Percentiles rank a stretch among this genome's conserved stretches.
phyloP scores from a whole-genome alignment of 2,329 filamentous ascomycete species.

The Colletotrichum tropicicola region DNA sequence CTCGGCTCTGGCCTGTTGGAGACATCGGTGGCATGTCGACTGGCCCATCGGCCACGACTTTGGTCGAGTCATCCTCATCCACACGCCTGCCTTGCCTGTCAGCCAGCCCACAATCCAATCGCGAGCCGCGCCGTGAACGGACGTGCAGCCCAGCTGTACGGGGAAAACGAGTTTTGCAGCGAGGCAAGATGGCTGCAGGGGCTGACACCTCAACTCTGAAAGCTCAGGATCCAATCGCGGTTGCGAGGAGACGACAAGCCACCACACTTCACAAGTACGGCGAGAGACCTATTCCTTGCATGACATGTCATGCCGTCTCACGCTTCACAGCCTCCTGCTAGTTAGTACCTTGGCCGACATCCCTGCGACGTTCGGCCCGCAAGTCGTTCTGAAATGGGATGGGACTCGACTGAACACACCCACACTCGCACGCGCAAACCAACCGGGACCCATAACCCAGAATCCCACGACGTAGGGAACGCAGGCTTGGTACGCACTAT shows the following conservation, averaged over 20 bases:
- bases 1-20: neutral
- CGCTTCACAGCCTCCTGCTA: neutral
- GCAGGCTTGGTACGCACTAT: too few species aligned
- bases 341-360: conserved; percentile 9
- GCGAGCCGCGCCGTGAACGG: conserved; percentile 16
- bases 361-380: conserved; percentile 5
- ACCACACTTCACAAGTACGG: too few species aligned
- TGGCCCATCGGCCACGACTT: neutral
- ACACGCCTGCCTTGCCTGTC: conserved; percentile 11
- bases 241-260: neutral
- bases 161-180: neutral
- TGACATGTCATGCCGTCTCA: neutral
- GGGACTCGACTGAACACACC: conserved; percentile 7
- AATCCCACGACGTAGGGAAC: neutral
- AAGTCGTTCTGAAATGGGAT: conserved; percentile 10
- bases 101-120: conserved; percentile 15
- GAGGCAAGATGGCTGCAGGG: conserved; percentile 1
- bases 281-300: neutral
- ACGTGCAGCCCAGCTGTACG: neutral
- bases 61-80: conserved; percentile 6
- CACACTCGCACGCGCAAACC: neutral
- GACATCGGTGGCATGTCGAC: neutral
- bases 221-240: conserved; percentile 3
- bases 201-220: neutral
- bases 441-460: conserved; percentile 9